A percentile compares a stretch with the other conserved stretches of the same genome.
Evolutionary conservation across 495 filamentous ascomycete genomes (phyloP).

Genomic region (Tricharina praecox): DNA sequence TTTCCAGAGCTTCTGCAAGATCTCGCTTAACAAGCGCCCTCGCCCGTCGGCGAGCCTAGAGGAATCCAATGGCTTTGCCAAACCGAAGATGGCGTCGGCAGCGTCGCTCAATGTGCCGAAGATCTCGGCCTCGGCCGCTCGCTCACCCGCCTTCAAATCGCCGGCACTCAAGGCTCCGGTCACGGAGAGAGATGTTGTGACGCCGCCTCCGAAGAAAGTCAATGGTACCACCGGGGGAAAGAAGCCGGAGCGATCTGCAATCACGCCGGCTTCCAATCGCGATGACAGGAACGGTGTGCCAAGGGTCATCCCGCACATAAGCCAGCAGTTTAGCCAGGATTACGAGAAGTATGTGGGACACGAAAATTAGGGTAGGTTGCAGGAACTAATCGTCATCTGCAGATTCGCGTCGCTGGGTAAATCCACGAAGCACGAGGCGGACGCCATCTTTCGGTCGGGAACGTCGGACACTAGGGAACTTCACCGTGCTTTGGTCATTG

Average conservation of each 20-base stretch:
- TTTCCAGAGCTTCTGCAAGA: conserved; percentile 15
- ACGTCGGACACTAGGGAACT: conserved; percentile 13
- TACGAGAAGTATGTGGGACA: conserved; percentile 1
- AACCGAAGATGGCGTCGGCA: conserved; percentile 11
- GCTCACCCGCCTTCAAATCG: conserved; percentile 22
- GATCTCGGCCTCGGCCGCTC: conserved; percentile 6
- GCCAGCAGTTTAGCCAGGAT: background rate
- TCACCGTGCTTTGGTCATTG: conserved; percentile 14
- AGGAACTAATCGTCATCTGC: background rate
- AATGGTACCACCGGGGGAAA: conserved; percentile 18
- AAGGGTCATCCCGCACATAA: background rate
- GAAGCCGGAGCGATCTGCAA: conserved; percentile 12
- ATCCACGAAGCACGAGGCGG: conserved; percentile 21
- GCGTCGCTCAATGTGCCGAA: conserved; percentile 10
- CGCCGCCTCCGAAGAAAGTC: conserved; percentile 25
- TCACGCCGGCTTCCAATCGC: conserved; percentile 13
- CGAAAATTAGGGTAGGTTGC: too few species aligned
- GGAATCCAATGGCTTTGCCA: conserved; percentile 20
- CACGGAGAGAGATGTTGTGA: conserved; percentile 16
- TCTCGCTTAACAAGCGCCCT: conserved; percentile 18
- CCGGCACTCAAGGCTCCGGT: conserved; percentile 17
- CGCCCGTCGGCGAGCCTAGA: conserved; percentile 14
- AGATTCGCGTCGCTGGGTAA: conserved; percentile 22
- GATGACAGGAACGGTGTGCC: conserved; percentile 19
- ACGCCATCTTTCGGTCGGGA: conserved; percentile 13